Percentiles rank a stretch among this genome's conserved stretches.
These are phyloP conservation scores for Epicoccum sorghinum DNA, from an alignment of 2,329 filamentous ascomycete genomes.

Conservation along the genomic window DNA sequence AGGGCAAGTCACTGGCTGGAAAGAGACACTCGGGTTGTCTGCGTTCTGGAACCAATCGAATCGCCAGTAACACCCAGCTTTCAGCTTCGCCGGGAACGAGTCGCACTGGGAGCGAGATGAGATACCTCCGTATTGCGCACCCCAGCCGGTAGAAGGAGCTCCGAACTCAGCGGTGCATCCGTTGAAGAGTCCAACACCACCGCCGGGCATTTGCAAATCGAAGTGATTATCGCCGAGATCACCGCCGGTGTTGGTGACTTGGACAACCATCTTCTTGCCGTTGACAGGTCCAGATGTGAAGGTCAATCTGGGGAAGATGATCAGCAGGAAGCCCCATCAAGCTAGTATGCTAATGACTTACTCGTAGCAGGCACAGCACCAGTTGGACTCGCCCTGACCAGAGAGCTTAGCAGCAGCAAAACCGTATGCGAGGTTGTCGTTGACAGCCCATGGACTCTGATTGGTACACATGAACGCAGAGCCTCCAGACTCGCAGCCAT, in stretches of 20 bases:
- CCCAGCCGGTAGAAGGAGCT: constrained; percentile 43
- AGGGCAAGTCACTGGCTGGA: constrained; percentile 45
- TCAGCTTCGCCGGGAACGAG: constrained; percentile 42
- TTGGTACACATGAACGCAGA: constrained; percentile 64
- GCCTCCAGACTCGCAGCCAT: constrained; percentile 61
- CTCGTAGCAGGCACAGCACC: constrained; percentile 72
- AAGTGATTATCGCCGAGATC: constrained; percentile 47
- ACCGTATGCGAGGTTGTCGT: constrained; percentile 65
- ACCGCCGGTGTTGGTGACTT: constrained; percentile 66
- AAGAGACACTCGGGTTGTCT: constrained; percentile 42
- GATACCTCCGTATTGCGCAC: constrained; percentile 44
- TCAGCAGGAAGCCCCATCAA: constrained; percentile 5
- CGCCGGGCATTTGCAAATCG: constrained; percentile 47
- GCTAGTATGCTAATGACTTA: constrained; percentile 16
- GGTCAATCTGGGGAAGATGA: constrained; percentile 51
- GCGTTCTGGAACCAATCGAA: constrained; percentile 46
- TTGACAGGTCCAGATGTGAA: constrained; percentile 62
- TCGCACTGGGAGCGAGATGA: constrained; percentile 40
- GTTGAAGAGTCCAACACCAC: constrained; percentile 46
- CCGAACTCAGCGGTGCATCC: constrained; percentile 43
- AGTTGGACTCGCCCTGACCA: constrained; percentile 60
- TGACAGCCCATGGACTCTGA: constrained; percentile 67
- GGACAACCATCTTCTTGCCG: constrained; percentile 68
- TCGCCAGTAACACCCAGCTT: constrained; percentile 46
- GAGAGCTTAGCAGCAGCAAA: constrained; percentile 67